phyloP scores from a whole-genome alignment of 805 yeast genomes.

The Komagataella phaffii region DNA sequence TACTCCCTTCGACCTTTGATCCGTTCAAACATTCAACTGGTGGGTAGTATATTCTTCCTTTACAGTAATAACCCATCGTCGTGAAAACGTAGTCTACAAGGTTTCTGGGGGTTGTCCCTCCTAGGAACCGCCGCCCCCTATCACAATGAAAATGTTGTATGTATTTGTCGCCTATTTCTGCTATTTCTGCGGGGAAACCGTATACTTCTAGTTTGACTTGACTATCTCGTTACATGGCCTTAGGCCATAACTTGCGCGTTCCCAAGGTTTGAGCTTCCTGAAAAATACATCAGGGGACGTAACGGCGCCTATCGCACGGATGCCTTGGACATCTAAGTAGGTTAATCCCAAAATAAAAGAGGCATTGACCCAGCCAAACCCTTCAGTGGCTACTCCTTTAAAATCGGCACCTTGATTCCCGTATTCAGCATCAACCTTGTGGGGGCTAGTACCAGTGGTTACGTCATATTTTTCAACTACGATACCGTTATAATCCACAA shows the following conservation, averaged over 20 bases:
- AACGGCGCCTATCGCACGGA: constrained; percentile 67
- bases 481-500: constrained; percentile 86
- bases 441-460: constrained; percentile 70
- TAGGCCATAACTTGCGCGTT: constrained; percentile 34
- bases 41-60: not conserved
- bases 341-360: constrained; percentile 65
- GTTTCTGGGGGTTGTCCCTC: not conserved
- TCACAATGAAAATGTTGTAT: not conserved
- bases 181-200: not conserved
- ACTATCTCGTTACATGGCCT: not conserved
- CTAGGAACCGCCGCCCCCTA: not conserved
- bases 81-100: not conserved
- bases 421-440: constrained; percentile 87
- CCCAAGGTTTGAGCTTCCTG: constrained; percentile 26
- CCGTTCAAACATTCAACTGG: not conserved
- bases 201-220: not conserved
- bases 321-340: constrained; percentile 50
- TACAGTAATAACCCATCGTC: not conserved
- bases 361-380: constrained; percentile 98
- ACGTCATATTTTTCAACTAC: constrained; percentile 95
- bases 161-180: not conserved
- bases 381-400: constrained; percentile 89
- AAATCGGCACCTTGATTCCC: constrained; percentile 94
- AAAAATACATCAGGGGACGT: constrained; percentile 62
- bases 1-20: not conserved